Base-by-base conservation (phyloP, 179 eudicot genomes). In the Heliamphora pulchella region DNA sequence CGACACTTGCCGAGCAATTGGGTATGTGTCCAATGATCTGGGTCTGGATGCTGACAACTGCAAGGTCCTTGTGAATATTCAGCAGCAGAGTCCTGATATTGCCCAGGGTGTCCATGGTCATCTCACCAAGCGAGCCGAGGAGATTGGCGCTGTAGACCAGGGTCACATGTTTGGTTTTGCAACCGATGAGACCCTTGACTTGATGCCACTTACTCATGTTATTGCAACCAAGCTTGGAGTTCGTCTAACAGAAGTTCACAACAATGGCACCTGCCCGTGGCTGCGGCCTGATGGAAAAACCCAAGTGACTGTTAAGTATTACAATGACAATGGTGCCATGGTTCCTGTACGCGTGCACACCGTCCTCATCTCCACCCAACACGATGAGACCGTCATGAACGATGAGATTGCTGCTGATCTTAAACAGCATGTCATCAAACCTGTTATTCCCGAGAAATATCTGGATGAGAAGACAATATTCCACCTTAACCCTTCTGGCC, bases 301-400 rank as follows among this genome's bases (percentile, higher is more conserved):
- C 51, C 89, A 85, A 71, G 89, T 87, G 31, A 87, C 89, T 1
- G 88, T 89, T 8, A 89, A 87, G 83, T 89, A 89, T 78, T 66
- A 22, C 72, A 88, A 88, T 39, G 91, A 88, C 0, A 31, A 47
- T 11, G 89, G 89, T 44, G 90, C 89, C 1, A 86, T 88, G 90
- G 86, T 88, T 22, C 87, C 90, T 8, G 75, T 83, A 13, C 72
- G 89, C 31, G 89, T 89, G 41, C 91, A 89, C 86, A 89, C 91
- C 1, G 87, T 89, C 55, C 87, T 89, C 75, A 89, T 89, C 85
- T 89, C 91, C 9, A 87, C 91, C 74, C 91, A 89, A 62, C 91
- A 89, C 50, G 88, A 87, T 44, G 91, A 89, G 78, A 87, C 87
- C 9, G 89, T 87, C 2, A 87, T 89, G 6, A 88, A 87, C 1